phyloP scores from a whole-genome alignment of 2,329 filamentous ascomycete genomes.

The Aspergillus japonicus region DNA sequence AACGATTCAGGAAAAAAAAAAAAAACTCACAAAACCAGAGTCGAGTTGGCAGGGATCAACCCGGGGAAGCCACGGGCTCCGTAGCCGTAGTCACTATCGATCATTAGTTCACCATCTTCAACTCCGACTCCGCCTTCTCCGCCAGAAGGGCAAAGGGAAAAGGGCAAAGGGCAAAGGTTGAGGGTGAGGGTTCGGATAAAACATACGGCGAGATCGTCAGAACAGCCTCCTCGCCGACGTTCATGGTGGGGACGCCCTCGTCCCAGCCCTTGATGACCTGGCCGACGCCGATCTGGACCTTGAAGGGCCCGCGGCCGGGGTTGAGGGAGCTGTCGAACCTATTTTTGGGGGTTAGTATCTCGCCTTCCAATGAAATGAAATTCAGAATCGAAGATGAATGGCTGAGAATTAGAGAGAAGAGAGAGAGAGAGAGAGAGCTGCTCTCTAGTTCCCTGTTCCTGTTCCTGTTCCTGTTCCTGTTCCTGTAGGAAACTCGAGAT shows the following conservation, averaged over 20 bases:
- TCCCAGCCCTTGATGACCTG: conserved; percentile 81
- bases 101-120: not conserved
- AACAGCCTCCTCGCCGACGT: conserved; percentile 83
- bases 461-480: no score
- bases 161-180: not conserved
- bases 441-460: no score
- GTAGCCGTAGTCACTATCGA: conserved; percentile 41
- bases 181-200: not conserved
- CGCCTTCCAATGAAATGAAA: no score
- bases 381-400: no score
- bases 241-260: conserved; percentile 82
- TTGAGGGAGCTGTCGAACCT: conserved; percentile 85
- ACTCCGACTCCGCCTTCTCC: not conserved
- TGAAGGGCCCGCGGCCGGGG: conserved; percentile 73
- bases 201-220: conserved; percentile 76
- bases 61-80: conserved; percentile 65
- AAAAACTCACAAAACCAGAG: conserved; percentile 74
- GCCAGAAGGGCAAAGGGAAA: no score
- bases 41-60: conserved; percentile 72
- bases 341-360: not conserved
- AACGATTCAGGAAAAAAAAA: not conserved
- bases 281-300: conserved; percentile 75
- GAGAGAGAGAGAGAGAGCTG: no score
- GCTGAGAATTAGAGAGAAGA: no score
- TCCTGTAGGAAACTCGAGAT: no score